Percentiles rank a stretch among this genome's conserved stretches.
Conservation (phyloP, 306 rosid genomes). For the Citrullus colocynthis region DNA sequence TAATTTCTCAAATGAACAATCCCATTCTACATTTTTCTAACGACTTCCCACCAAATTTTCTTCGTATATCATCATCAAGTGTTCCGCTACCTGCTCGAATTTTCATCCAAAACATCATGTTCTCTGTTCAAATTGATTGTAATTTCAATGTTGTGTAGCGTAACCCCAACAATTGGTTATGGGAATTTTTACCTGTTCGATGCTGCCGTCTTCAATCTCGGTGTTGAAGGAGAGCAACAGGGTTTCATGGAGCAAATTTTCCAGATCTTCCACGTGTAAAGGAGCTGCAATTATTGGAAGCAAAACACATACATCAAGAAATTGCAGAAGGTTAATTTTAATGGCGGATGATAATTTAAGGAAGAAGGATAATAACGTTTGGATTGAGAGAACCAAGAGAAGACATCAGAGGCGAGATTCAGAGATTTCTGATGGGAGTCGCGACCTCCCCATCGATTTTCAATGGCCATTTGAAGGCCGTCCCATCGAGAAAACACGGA, state of each 20-base stretch:
- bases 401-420: constrained; percentile 39
- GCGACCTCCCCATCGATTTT: constrained; percentile 58
- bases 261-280: constrained; percentile 44
- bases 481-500: constrained; percentile 52
- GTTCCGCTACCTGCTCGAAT: constrained; percentile 53
- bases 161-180: neutral
- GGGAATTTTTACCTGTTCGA: constrained; percentile 43
- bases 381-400: constrained; percentile 43
- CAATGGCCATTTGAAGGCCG: constrained; percentile 66
- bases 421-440: constrained; percentile 55
- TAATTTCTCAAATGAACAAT: neutral
- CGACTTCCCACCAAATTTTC: constrained; percentile 24
- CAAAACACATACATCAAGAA: neutral
- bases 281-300: constrained; percentile 22
- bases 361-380: constrained; percentile 16
- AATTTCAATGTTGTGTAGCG: neutral
- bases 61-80: constrained; percentile 45
- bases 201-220: constrained; percentile 79
- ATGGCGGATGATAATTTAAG: neutral
- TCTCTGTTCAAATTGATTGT: neutral
- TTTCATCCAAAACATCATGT: neutral
- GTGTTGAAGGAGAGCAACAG: constrained; percentile 62
- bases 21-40: neutral
- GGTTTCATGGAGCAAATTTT: constrained; percentile 47
- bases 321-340: neutral